Conservation (phyloP, 208 protist species). For the Trypanosoma congolense region DNA sequence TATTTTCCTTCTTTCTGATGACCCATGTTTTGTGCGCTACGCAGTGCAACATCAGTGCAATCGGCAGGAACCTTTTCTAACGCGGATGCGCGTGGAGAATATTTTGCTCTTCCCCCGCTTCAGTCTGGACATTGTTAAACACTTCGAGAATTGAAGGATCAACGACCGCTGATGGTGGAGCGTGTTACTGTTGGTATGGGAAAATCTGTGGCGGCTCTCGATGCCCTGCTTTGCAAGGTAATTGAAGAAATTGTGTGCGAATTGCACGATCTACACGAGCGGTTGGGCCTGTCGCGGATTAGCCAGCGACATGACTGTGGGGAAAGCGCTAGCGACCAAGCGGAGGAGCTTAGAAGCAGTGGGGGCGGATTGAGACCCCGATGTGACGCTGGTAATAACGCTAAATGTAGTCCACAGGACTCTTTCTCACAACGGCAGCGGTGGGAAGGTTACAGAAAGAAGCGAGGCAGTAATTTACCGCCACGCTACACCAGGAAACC, state of each 20-base stretch:
- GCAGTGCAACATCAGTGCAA: constrained; percentile 61
- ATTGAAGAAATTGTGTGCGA: constrained; percentile 59
- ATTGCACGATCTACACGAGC: constrained; percentile 44
- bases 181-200: constrained; percentile 38
- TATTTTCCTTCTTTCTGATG: constrained; percentile 58
- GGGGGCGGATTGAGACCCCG: not conserved
- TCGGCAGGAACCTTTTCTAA: constrained; percentile 58
- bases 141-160: constrained; percentile 60
- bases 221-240: constrained; percentile 55
- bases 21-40: constrained; percentile 47
- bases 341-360: not conserved
- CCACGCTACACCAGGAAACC: constrained; percentile 29
- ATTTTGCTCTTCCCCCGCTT: constrained; percentile 82
- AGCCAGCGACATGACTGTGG: not conserved
- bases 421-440: constrained; percentile 16
- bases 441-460: constrained; percentile 12
- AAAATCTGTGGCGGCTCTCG: constrained; percentile 25
- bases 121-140: constrained; percentile 63
- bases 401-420: constrained; percentile 2
- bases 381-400: constrained; percentile 1
- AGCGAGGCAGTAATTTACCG: not conserved
- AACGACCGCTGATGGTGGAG: constrained; percentile 46
- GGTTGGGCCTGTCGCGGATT: constrained; percentile 10
- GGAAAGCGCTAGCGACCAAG: not conserved
- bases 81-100: constrained; percentile 62